Evolutionary conservation across 2,329 filamentous ascomycete genomes (phyloP).

Genomic region (Fusarium sp.): DNA sequence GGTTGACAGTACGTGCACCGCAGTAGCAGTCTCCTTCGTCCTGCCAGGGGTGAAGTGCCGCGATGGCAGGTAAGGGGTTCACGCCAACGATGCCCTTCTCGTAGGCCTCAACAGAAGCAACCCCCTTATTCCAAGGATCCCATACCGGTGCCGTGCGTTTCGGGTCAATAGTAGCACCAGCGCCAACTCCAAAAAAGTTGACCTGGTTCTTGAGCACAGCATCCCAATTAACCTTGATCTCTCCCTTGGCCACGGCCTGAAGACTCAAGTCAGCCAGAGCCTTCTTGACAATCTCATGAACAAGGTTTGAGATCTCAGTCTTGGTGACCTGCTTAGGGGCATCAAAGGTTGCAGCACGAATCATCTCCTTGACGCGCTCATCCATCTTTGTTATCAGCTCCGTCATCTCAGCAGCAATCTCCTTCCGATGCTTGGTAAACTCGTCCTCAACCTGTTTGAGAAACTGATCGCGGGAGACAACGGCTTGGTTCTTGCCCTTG

Average conservation of each 20-base stretch:
- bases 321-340: slow-evolving; percentile 51
- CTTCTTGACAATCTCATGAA: slow-evolving; percentile 56
- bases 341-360: slow-evolving; percentile 43
- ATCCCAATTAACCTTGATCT: slow-evolving; percentile 59
- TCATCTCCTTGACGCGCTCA: slow-evolving; percentile 46
- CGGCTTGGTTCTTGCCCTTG: slow-evolving; percentile 44
- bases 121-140: slow-evolving; percentile 43
- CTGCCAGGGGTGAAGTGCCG: slow-evolving; percentile 76
- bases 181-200: slow-evolving; percentile 78
- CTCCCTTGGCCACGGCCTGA: slow-evolving; percentile 58
- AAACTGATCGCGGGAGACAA: slow-evolving; percentile 64
- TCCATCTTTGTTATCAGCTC: slow-evolving; percentile 52
- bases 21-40: slow-evolving; percentile 93
- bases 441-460: slow-evolving; percentile 55
- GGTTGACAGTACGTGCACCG: slow-evolving; percentile 60
- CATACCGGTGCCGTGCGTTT: slow-evolving; percentile 70
- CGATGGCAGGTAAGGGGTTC: slow-evolving; percentile 52
- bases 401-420: slow-evolving; percentile 56
- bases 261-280: slow-evolving; percentile 60
- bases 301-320: slow-evolving; percentile 54
- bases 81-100: slow-evolving; percentile 36
- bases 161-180: slow-evolving; percentile 74
- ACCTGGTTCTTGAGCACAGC: slow-evolving; percentile 64
- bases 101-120: slow-evolving; percentile 15
- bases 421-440: slow-evolving; percentile 51